These are phyloP conservation scores for Vitellaria paradoxa DNA, from an alignment of 179 eudicot species.

Conservation along the genomic window DNA sequence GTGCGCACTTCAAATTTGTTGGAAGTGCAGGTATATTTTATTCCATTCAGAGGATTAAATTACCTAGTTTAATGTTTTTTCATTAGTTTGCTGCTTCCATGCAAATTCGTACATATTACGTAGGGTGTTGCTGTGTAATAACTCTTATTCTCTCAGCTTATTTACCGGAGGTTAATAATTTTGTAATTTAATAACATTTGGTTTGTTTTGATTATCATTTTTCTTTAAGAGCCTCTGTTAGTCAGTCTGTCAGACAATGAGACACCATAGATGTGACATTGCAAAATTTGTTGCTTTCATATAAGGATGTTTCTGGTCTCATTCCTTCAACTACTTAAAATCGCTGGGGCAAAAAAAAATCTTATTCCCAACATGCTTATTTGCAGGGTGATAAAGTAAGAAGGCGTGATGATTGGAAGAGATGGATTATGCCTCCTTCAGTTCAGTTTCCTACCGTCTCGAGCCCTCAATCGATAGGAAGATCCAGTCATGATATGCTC, in stretches of 20 bases:
- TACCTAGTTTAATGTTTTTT: neutral
- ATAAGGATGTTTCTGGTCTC: too few relatives aligned
- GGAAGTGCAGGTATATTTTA: constrained; percentile 59
- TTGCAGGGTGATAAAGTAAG: constrained; percentile 72
- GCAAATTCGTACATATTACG: neutral
- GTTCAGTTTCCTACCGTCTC: constrained; percentile 31
- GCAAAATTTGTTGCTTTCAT: neutral
- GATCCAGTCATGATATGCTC: constrained; percentile 24
- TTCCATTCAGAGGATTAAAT: neutral
- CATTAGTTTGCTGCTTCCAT: neutral
- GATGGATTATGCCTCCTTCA: constrained; percentile 63
- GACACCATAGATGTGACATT: neutral
- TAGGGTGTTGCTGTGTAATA: too few relatives aligned
- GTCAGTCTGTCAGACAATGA: neutral
- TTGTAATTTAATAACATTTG: neutral
- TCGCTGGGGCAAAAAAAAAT: neutral
- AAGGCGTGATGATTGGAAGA: constrained; percentile 61
- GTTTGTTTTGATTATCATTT: neutral
- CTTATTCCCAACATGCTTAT: neutral
- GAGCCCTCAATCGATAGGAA: constrained; percentile 33
- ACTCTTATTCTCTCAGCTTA: neutral
- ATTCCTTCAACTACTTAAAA: too few relatives aligned
- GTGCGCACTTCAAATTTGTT: constrained; percentile 52
- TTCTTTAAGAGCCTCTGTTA: neutral
- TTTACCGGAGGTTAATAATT: neutral